Evolutionary conservation across 805 yeast genomes (phyloP), one percentile per base, ranked within the genome.

Genomic region (Kluyveromyces dobzhanskii): DNA sequence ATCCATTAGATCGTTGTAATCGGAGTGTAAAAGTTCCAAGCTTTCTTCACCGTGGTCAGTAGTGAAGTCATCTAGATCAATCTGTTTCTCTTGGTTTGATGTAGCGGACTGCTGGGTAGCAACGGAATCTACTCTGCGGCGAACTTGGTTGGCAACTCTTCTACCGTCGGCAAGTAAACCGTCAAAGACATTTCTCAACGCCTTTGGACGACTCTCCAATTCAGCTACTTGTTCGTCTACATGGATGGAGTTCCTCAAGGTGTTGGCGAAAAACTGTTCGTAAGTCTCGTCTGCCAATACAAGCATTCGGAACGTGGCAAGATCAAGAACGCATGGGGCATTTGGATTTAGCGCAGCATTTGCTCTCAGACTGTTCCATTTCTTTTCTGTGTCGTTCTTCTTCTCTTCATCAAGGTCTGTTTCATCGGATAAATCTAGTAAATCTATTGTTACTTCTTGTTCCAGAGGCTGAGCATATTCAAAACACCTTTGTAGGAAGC

Each of bases 281-380:
- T 86, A 82, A 0, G 96, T 84, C 53, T 87, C 97, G 57, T 88
- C 96, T 0, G 97, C 97, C 4, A 90, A 66, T 4, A 92, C 65
- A 1, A 92, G 94, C 98, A 90, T 90, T 45, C 97, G 68, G 64
- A 90, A 90, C 0, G 95, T 87, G 0, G 97, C 85, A 13, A 86
- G 65, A 38, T 82, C 84, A 38, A 88, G 70, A 42, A 65, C 76
- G 8, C 80, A 76, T 1, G 95, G 94, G 24, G 79, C 74, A 24
- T 73, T 69, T 3, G 95, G 95, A 54, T 86, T 85, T 28, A 86
- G 64, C 0, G 95, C 95, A 4, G 77, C 85, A 54, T 87, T 86
- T 35, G 85, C 86, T 19, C 68, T 68, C 31, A 75, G 44, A 16
- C 60, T 53, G n/a, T 51, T 53, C 34, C 49, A 45, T 32, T 50